Evolutionary conservation across 495 filamentous ascomycete genomes (phyloP).

Genomic region (Aspergillus sclerotiicarbonarius): DNA sequence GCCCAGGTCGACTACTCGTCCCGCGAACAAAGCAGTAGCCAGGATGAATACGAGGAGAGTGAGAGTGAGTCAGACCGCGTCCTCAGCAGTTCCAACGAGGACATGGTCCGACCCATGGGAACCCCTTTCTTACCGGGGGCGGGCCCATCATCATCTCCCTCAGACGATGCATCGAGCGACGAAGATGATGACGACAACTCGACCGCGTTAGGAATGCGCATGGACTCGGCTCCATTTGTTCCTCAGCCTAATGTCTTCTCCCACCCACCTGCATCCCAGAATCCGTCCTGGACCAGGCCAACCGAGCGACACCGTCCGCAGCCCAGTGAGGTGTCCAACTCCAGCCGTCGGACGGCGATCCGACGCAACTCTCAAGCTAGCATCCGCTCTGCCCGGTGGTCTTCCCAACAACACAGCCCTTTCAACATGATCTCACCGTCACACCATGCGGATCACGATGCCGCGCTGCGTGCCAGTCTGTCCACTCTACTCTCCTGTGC

Average conservation of each 20-base stretch:
- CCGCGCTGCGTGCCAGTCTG: conserved; percentile 84
- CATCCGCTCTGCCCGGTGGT: conserved; percentile 28
- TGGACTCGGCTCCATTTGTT: conserved; percentile 62
- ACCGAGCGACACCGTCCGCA: conserved; percentile 43
- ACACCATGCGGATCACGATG: conserved; percentile 85
- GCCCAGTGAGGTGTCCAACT: conserved; percentile 38
- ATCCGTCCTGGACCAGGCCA: conserved; percentile 48
- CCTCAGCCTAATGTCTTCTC: conserved; percentile 90
- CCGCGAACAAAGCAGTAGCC: conserved; percentile 62
- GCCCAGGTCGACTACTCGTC: conserved; percentile 51
- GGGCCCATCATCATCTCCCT: conserved; percentile 31
- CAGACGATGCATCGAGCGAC: conserved; percentile 51
- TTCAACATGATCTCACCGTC: conserved; percentile 70
- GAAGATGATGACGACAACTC: conserved; percentile 67
- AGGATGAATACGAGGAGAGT: conserved; percentile 86
- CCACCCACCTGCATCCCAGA: conserved; percentile 66
- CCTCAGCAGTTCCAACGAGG: conserved; percentile 83
- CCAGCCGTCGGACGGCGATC: conserved; percentile 36
- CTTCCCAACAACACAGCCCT: conserved; percentile 46
- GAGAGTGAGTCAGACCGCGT: conserved; percentile 81
- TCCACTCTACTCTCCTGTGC: conserved; percentile 94
- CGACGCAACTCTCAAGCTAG: conserved; percentile 38
- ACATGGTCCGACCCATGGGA: conserved; percentile 43
- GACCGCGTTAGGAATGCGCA: conserved; percentile 71
- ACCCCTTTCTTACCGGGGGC: conserved; percentile 23